phyloP scores from a whole-genome alignment of 192 early-diverging fungal species.

The Coemansia sp. region DNA sequence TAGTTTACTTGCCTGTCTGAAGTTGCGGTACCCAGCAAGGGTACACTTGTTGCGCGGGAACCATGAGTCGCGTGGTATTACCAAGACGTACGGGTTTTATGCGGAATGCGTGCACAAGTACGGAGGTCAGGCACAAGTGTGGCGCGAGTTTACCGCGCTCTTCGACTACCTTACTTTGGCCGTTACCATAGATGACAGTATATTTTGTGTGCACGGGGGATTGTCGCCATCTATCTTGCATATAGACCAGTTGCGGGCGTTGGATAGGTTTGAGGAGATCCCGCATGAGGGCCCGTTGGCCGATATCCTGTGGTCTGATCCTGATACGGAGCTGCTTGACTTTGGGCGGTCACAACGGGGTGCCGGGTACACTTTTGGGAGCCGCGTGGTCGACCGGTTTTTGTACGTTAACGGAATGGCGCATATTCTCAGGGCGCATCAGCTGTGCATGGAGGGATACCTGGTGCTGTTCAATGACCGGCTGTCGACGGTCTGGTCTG shows the following conservation, averaged over 20 bases:
- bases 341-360: conserved; percentile 62
- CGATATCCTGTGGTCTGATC: conserved; percentile 53
- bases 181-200: conserved; percentile 83
- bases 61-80: conserved; percentile 92
- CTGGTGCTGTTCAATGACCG: conserved; percentile 70
- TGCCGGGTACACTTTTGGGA: conserved; percentile 96
- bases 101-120: conserved; percentile 90
- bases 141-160: conserved; percentile 91
- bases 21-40: conserved; percentile 85
- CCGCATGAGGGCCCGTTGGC: conserved; percentile 49
- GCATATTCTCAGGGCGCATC: conserved; percentile 93
- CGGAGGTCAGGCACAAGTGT: conserved; percentile 77
- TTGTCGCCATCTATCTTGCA: conserved; percentile 39
- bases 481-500: conserved; percentile 95
- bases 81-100: conserved; percentile 94
- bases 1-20: conserved; percentile 80
- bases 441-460: conserved; percentile 97
- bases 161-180: conserved; percentile 92
- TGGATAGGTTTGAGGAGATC: conserved; percentile 47
- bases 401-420: conserved; percentile 88
- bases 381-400: conserved; percentile 94
- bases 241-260: conserved; percentile 34
- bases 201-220: conserved; percentile 97
- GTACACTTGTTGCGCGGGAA: conserved; percentile 91
- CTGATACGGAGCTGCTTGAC: conserved; percentile 19